phyloP scores from a whole-genome alignment of 1,284 basidiomycete species.

The Trichosporon sp. region DNA sequence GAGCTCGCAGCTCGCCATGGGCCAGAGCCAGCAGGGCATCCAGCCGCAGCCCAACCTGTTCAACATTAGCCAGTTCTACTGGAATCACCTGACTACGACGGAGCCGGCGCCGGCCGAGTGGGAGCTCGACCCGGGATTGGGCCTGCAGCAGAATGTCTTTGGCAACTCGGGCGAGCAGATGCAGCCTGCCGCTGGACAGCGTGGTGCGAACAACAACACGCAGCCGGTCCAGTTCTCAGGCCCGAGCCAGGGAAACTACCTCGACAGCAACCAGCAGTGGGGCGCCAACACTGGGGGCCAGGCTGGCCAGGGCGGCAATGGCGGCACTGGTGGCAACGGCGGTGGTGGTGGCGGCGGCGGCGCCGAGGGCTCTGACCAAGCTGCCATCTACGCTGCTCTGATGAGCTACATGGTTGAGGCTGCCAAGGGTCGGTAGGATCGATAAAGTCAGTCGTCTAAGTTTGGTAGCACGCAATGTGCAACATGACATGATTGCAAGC shows the following conservation, averaged over 20 bases:
- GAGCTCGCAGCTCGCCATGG: neutral
- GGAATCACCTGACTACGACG: constrained; percentile 29
- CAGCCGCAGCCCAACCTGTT: constrained; percentile 19
- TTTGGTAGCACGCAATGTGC: no score
- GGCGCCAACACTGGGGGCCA: neutral
- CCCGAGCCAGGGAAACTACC: neutral
- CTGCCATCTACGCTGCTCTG: constrained; percentile 25
- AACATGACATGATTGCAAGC: no score
- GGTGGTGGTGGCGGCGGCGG: neutral
- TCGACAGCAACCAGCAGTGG: neutral
- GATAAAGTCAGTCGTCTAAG: no score
- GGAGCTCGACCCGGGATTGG: constrained; percentile 6
- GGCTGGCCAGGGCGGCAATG: neutral
- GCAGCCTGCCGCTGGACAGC: neutral
- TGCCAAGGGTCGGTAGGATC: constrained; percentile 10
- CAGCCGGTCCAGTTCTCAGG: neutral
- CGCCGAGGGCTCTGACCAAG: constrained; percentile 14
- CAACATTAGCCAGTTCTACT: constrained; percentile 37
- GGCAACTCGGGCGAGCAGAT: neutral
- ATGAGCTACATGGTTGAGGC: constrained; percentile 31
- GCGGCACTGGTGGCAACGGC: neutral
- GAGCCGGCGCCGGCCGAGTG: constrained; percentile 4
- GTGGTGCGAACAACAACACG: neutral
- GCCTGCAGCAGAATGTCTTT: neutral
- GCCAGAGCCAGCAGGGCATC: neutral